Base-by-base conservation (phyloP, 2,329 filamentous ascomycete genomes). In the Fusarium tjaetaba region DNA sequence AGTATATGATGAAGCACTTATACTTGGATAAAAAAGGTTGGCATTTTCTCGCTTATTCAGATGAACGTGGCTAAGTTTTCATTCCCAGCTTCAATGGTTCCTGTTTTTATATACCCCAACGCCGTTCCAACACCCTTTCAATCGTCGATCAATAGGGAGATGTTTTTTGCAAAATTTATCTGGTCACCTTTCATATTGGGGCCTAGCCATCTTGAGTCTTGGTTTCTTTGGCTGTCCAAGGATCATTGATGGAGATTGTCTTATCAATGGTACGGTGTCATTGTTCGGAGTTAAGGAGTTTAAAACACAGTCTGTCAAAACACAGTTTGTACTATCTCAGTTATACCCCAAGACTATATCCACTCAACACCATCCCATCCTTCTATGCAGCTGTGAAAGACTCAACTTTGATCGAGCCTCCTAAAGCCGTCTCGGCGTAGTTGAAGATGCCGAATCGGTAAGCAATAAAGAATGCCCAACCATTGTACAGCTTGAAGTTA, bases 361-460 rank as follows among this genome's bases (percentile, higher is more conserved):
- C 18, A 52, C 34, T 55, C 34, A 41, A 28, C 24, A 26, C 18
- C 24, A n/a, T 55, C 14, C 15, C 24, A 8, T 11, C 5, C 7
- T 28, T 7, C 8, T 49, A 72, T 18, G 69, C 70, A 24, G 68
- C 72, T 39, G 59, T 69, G n/a, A 74, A 74, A 20, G 72, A 74
- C 22, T 71, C 61, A 7, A 74, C 71, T 16, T 59, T 69, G 39
- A 74, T 59, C 26, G 61, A 74, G 8, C 86, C 86, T 1, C 85
- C 85, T 10, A 86, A 71, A 0, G 73, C 76, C 43, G 79, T 80
- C 7, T 86, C 87, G 0, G 85, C 86, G 77, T 81, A 86, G 72
- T 87, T 88, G 70, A 88, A 88, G 22, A 87, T 84, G 0, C 82
- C 86, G 70, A 80, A 88, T 1, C 86, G 80, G 65, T 87, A 87